Base-by-base conservation (phyloP, 768 basidiomycete species). In the Nidula microcarpa region DNA sequence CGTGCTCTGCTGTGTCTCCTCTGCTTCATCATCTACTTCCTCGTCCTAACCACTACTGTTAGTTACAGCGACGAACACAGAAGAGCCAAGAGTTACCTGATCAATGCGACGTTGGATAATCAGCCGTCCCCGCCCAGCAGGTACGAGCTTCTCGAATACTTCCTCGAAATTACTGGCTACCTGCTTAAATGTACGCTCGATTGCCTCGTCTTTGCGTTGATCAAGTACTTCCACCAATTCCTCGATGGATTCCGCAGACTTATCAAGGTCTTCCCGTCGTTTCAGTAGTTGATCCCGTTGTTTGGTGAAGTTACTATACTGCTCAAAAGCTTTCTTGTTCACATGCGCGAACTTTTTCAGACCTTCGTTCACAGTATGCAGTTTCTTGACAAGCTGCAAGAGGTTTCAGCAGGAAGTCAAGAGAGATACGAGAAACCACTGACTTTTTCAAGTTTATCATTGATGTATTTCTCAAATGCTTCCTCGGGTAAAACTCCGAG, bases 251-350 rank as follows among this genome's bases (percentile, higher is more conserved):
- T 79, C 64, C 0, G 92, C 93, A 2, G 93, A 94, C 53, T 84
- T 87, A 59, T 98, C 95, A 33, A 98, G 77, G 65, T 98, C 97
- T 58, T 92, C 89, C 7, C 94, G 82, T 4, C 97, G 87, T 55
- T 86, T 79, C 43, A 90, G 68, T 3, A 98, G 82, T 60, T 94
- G 89, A 65, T 98, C 95, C 1, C 95, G 88, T 67, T 98, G 96
- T 65, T 96, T 98, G 6, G 95, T 97, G 68, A 98, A 98, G 65
- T 93, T 95, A 67, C 83, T 91, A 74, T 97, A 98, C 67, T 98
- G 96, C 67, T 99, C 97, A 65, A 96, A 96, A 1, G 96, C 97
- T 65, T 98, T 98, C 78, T 99, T 99, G 77, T 99, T 99, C 56
- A 98, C 96, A 65, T 98, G 94, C 0, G 94, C 91, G 62, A 95